phyloP scores from a whole-genome alignment of 106 monocot species.

The Phalaenopsis equestris region DNA sequence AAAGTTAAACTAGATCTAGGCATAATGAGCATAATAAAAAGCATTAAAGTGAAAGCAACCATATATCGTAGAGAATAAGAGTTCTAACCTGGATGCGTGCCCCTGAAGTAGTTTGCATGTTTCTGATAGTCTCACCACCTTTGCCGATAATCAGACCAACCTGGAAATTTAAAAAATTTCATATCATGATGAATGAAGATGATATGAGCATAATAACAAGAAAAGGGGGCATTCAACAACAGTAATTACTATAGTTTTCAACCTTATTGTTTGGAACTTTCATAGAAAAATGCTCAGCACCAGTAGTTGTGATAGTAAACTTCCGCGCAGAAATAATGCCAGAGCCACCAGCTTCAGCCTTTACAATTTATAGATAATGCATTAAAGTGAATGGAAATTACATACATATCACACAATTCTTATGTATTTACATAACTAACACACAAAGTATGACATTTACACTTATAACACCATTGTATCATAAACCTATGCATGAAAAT shows the following conservation, averaged over 20 bases:
- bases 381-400: too few relatives aligned
- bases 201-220: background rate
- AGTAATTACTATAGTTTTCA: background rate
- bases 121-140: slow-evolving; percentile 92
- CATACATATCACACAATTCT: too few relatives aligned
- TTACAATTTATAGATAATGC: slow-evolving; percentile 1
- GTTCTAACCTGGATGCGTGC: slow-evolving; percentile 75
- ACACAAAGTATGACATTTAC: too few relatives aligned
- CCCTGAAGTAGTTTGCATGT: slow-evolving; percentile 78
- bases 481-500: too few relatives aligned
- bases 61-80: background rate
- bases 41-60: background rate
- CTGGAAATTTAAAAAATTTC: slow-evolving; percentile 18
- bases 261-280: slow-evolving; percentile 28
- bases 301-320: slow-evolving; percentile 4
- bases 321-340: slow-evolving; percentile 7
- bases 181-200: background rate
- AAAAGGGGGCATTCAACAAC: background rate
- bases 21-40: background rate
- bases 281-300: slow-evolving; percentile 15
- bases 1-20: background rate
- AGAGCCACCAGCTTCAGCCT: slow-evolving; percentile 19
- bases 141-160: slow-evolving; percentile 97
- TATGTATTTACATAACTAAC: too few relatives aligned
- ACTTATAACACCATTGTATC: too few relatives aligned